Evolutionary conservation across 768 basidiomycete genomes (phyloP), one percentile per base, ranked within the genome.

Genomic region (Agrocybe praecox): DNA sequence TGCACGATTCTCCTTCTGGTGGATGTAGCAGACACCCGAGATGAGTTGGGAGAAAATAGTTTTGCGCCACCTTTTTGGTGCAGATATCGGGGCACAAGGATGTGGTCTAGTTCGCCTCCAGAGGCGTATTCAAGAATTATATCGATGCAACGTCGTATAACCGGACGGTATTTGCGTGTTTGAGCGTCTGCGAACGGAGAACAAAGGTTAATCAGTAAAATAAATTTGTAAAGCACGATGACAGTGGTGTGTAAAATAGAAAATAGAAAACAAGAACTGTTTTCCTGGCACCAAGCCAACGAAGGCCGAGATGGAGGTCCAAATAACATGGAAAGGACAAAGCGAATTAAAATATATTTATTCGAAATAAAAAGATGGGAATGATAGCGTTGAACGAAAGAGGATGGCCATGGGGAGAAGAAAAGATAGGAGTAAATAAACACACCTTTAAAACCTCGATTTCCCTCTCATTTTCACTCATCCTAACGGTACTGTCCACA

Each of bases 1-100:
- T 99, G 97, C 48, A 98, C 96, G 59, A 99, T 98, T 78, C 97
- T 96, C 82, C n/a, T 98, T 98, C 74, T 94, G 88, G 76, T 98
- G 97, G 55, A 98, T 94, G 76, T 99, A 99, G 87, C 93, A 94
- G 29, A 99, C 97, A 59, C 96, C 97, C 21, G 95, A 97, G 65
- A 99, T 89, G 72, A 99, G 91, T 74, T 99, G 97, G 17, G 94
- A 93, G 70, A 99, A n/a, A 40, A n/a, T n/a, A 99, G 88, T 71
- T 91, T 95, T 62, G 92, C 87, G 1, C 97, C 97, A 67, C 98
- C 95, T 61, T 85, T 85, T 72, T 98, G 97, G 62, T 90, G 89
- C 64, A 99, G 87, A 72, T 96, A 97, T 40, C 94, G 90, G 70
- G 98, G 97, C 18, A 96, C 96, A 49, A 98, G 86, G 69, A 99